Evolutionary conservation across 2,329 filamentous ascomycete genomes (phyloP), one percentile per base, ranked within the genome.

Genomic region (Rhynchosporium agropyri): DNA sequence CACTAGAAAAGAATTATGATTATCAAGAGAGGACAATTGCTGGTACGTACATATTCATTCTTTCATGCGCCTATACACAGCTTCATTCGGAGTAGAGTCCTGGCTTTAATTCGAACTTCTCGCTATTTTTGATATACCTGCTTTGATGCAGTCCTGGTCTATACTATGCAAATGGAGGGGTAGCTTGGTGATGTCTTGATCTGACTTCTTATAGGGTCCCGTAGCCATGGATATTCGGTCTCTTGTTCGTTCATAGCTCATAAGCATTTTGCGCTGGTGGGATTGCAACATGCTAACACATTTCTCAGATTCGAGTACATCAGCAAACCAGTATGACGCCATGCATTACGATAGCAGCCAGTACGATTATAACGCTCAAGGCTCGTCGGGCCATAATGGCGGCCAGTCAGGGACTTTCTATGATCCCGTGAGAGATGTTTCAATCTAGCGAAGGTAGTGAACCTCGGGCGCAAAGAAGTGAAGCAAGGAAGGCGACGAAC

Each of bases 361-460:
- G 12, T 46, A 54, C 8, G 31, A 38, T 10, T n/a, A 50, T 26
- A 10, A 48, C 9, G 29, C n/a, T 5, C 2, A 4, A 3, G 29
- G 29, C 36, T 40, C 49, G 6, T 6, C 12, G 10, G 58, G 40
- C 13, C 13, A 5, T 9, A 53, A 53, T 7, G 15, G 7, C 50
- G 56, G 49, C 2, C 31, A 29, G 40, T 26, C 42, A 6, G 50
- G 59, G 9, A 61, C 42, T 10, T 65, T 62, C 31, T 67, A 68
- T 48, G 65, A 68, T 54, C 65, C 65, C 4, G 64, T 68, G 9
- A 61, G 67, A 56, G 65, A 67, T 29, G 29, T 62, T 36, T 56
- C 31, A 61, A 20, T 20, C 20, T 20, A 20, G 20, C 20, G 20
- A 20, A 20, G 20, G 20, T 20, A 20, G 20, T 20, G 20, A 20